Base-by-base conservation (phyloP, 148 eudicot genomes). In the Dianthus caryophyllus region DNA sequence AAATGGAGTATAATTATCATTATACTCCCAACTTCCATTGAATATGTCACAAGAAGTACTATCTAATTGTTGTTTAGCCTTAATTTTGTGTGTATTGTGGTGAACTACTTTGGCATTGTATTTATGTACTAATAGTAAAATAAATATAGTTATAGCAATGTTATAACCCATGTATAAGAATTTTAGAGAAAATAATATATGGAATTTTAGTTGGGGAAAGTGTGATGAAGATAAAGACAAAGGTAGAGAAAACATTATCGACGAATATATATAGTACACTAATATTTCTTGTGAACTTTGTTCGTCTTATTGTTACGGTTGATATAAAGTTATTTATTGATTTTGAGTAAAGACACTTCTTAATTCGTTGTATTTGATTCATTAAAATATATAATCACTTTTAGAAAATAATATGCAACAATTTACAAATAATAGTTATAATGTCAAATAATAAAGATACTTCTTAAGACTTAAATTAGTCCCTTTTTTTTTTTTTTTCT, bases 21-120 rank as follows among this genome's bases (percentile, higher is more conserved):
- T 80, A 17, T 48, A 52, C 2, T 76, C 78, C 96, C 96, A 88
- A 27, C 71, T 82, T 17, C 95, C 96, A 67, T 69, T 1, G 41
- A 72, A 84, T 2, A 81, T 50, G 65, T 88, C 65, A 49, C 95
- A 85, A 61, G 63, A 59, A 59, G 44, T 6, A 39, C 29, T 12
- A 61, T 39, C 65, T 21, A 39, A 39, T 61, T 61, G 27, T 18
- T 61, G 27, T 18, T 61, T 61, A 21, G 27, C 27, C 49, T 20
- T 61, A 36, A 61, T 29, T 29, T 6, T 58, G 16, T 54, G 30
- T 7, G 43, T 61, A 20, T 61, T 61, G 20, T 38, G 29, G 30
- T 61, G 65, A 0, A 24, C 27, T n/a, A 7, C 9, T 20, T 61
- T 61, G 24, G 48, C 49, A 20, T 61, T 61, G 48, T 46, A 61